A percentile compares a stretch with the other conserved stretches of the same genome.
Conservation (phyloP, 352 stramenopile genomes). For the Phytopythium montanum region DNA sequence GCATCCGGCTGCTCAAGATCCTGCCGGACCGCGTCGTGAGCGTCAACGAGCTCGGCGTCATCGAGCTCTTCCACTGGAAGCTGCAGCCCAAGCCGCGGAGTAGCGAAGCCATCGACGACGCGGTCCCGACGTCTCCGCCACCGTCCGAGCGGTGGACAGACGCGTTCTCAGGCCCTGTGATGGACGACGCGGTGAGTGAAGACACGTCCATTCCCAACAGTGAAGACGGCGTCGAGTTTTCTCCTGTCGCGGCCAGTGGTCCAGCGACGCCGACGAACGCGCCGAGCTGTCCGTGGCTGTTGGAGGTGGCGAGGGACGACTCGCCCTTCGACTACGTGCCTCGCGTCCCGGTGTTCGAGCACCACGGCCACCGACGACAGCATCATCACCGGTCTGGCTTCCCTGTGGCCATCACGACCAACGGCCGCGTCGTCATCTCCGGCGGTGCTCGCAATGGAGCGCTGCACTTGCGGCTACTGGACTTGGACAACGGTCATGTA, state of each 20-base stretch:
- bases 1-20: slow-evolving; percentile 66
- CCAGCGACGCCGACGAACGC: slow-evolving; percentile 3
- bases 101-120: not conserved
- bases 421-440: slow-evolving; percentile 69
- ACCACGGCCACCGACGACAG: slow-evolving; percentile 6
- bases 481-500: slow-evolving; percentile 80
- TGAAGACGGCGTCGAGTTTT: not conserved
- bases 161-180: not conserved
- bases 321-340: slow-evolving; percentile 81
- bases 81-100: slow-evolving; percentile 45
- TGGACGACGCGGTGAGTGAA: slow-evolving; percentile 2
- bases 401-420: slow-evolving; percentile 60
- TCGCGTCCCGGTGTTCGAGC: slow-evolving; percentile 72
- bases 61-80: slow-evolving; percentile 88
- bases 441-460: slow-evolving; percentile 70
- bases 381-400: slow-evolving; percentile 19
- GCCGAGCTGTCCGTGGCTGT: slow-evolving; percentile 53
- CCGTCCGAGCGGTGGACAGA: slow-evolving; percentile 4
- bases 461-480: slow-evolving; percentile 69
- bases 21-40: slow-evolving; percentile 72
- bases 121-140: not conserved
- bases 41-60: slow-evolving; percentile 79
- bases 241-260: not conserved
- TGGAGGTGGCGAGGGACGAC: slow-evolving; percentile 65
- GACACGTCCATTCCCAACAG: not conserved